These are phyloP conservation scores for Gynochthodes officinalis DNA, from an alignment of 257 asterid genomes.

Conservation along the genomic window DNA sequence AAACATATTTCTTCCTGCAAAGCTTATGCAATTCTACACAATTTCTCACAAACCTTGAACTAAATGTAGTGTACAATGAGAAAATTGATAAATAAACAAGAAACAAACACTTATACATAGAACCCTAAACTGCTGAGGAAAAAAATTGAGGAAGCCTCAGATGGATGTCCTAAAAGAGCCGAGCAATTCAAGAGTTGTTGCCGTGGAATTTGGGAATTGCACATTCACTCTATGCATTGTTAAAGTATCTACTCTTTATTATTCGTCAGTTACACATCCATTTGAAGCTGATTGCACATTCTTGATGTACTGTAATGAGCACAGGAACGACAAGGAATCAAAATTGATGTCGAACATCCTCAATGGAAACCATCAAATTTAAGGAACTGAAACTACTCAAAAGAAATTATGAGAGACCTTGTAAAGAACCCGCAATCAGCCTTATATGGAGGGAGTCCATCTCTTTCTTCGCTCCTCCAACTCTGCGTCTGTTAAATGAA, in stretches of 20 bases:
- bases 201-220: constrained; percentile 6
- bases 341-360: neutral
- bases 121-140: neutral
- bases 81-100: neutral
- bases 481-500: constrained; percentile 57
- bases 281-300: constrained; percentile 83
- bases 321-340: neutral
- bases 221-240: constrained; percentile 13
- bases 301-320: constrained; percentile 63
- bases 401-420: constrained; percentile 44
- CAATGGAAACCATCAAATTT: neutral
- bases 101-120: neutral
- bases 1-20: too few species aligned
- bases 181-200: neutral
- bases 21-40: too few species aligned
- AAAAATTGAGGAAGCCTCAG: neutral
- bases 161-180: neutral
- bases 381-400: neutral
- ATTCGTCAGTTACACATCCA: constrained; percentile 96
- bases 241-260: constrained; percentile 8
- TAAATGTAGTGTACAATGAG: neutral
- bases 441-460: constrained; percentile 71
- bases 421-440: constrained; percentile 86
- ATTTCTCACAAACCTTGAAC: too few species aligned
- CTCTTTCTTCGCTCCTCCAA: constrained; percentile 65